Evolutionary conservation across 768 basidiomycete species (phyloP).

Genomic region (Dioszegia hungarica): DNA sequence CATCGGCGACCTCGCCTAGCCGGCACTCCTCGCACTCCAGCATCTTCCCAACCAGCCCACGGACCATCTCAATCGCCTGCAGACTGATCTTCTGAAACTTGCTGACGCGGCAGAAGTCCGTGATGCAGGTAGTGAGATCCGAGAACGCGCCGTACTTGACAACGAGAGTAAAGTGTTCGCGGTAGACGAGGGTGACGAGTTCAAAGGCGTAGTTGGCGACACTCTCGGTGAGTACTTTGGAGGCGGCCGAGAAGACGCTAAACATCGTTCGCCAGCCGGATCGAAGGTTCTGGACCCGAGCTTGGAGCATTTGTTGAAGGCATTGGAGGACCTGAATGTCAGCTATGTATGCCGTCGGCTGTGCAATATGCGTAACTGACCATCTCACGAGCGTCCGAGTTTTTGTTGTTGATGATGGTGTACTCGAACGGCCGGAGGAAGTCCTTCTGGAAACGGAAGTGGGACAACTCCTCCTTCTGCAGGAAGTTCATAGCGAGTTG

Average conservation of each 20-base stretch:
- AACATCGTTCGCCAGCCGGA: constrained; percentile 99
- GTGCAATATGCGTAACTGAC: constrained; percentile 50
- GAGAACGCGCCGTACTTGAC: constrained; percentile 91
- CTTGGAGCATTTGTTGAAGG: constrained; percentile 97
- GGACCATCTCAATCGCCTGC: constrained; percentile 92
- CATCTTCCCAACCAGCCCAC: constrained; percentile 89
- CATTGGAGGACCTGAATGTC: constrained; percentile 79
- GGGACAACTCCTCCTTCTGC: constrained; percentile 94
- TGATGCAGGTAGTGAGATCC: constrained; percentile 92
- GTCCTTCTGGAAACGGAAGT: constrained; percentile 99
- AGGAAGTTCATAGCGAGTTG: constrained; percentile 98
- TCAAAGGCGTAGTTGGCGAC: constrained; percentile 92
- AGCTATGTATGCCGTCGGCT: constrained; percentile 1
- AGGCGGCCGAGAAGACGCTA: constrained; percentile 93
- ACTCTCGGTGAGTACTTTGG: constrained; percentile 88
- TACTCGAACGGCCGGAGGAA: constrained; percentile 97
- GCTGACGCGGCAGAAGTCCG: constrained; percentile 98
- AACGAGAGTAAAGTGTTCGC: constrained; percentile 82
- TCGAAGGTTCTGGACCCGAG: constrained; percentile 85
- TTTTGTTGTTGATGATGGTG: constrained; percentile 93
- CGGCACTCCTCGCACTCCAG: constrained; percentile 69
- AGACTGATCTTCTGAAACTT: constrained; percentile 98
- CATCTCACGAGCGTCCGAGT: constrained; percentile 95
- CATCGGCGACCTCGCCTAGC: constrained; percentile 11
- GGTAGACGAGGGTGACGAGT: constrained; percentile 84